Evolutionary conservation across 23 red algal species (phyloP), one percentile per base, ranked within the genome.

Genomic region (Gracilaria domingensis): DNA sequence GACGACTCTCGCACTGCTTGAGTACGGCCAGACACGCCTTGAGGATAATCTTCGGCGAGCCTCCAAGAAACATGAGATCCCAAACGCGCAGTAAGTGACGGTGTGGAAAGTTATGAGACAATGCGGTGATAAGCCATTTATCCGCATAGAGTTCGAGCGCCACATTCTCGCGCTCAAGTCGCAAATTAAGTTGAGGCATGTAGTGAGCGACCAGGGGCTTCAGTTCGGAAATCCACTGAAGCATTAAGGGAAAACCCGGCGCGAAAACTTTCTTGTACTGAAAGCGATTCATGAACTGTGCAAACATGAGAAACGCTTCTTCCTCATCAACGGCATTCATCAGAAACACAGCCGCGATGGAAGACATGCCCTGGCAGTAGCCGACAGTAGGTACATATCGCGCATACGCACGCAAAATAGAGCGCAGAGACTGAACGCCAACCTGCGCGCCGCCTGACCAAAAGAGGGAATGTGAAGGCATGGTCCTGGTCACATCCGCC

Each of bases 341-440:
- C 6, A 94, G 53, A 44, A 98, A 80, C 58, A 93, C 81, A n/a
- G 89, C 96, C 23, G 93, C 88, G 81, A 98, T 93, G 34, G 82
- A 89, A 64, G 93, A 95, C 96, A 98, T 98, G 58, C 96, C 96
- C 66, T 98, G 96, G 75, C 96, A 98, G 72, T 98, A 98, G 64
- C 96, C 96, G 40, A 98, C 91, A 32, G 87, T 69, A 54, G 96
- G 96, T 62, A 90, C 93, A 74, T 88, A 91, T 53, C 81, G 84
- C 23, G 96, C 96, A 86, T 98, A 98, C 42, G 96, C 96, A 51
- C 76, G 71, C 32, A 98, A 82, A 37, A 98, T 92, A 26, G 81
- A 87, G 29, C 96, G 93, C 49, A 98, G 85, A 23, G 93, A 89
- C 26, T 93, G 81, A 24, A 98, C 80, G 30, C 93, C 96, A n/a